phyloP scores from a whole-genome alignment of 2,329 filamentous ascomycete genomes.

The Phyllosticta ampelicida region DNA sequence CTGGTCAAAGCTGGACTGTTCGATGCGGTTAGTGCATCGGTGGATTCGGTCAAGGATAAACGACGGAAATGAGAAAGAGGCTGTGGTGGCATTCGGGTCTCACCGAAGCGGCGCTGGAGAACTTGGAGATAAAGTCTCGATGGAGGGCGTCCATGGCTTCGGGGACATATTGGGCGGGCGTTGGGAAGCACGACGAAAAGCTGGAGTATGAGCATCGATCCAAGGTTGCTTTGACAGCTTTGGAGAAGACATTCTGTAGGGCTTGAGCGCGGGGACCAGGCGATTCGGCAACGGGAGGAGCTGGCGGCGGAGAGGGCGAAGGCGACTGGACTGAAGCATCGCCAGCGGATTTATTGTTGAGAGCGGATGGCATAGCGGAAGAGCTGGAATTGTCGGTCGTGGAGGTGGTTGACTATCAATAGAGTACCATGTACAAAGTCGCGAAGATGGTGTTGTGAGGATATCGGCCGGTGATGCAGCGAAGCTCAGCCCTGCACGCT shows the following conservation, averaged over 20 bases:
- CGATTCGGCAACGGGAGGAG: conserved; percentile 42
- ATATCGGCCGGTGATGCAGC: neutral
- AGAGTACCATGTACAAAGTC: neutral
- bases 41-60: neutral
- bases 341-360: conserved; percentile 4
- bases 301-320: conserved; percentile 41
- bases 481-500: neutral
- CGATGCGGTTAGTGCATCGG: conserved; percentile 3
- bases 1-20: conserved; percentile 45
- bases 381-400: neutral
- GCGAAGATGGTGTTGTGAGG: neutral
- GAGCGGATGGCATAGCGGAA: conserved; percentile 21
- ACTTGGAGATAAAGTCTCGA: conserved; percentile 46
- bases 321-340: conserved; percentile 16
- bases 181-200: conserved; percentile 54
- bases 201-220: conserved; percentile 50
- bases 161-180: conserved; percentile 46
- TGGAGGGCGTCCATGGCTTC: conserved; percentile 46
- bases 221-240: conserved; percentile 49
- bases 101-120: conserved; percentile 45
- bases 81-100: conserved; percentile 1
- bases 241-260: conserved; percentile 49
- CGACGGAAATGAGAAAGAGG: neutral
- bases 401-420: neutral
- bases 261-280: conserved; percentile 51